phyloP scores from a whole-genome alignment of 2,329 filamentous ascomycete species.

The Talaromyces pinophilus region DNA sequence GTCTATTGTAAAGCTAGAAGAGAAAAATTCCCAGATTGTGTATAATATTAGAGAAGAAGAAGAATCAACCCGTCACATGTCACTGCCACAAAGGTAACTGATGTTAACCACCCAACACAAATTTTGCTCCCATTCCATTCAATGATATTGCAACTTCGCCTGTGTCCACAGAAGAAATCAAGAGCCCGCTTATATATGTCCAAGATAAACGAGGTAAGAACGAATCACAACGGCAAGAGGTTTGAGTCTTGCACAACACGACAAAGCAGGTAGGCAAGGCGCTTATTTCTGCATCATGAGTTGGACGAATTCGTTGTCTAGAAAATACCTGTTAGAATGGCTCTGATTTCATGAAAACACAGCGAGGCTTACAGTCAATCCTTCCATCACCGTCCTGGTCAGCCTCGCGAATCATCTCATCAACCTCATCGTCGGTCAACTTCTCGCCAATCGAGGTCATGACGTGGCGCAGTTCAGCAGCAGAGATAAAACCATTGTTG shows the following conservation, averaged over 20 bases:
- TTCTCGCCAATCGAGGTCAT: constrained; percentile 93
- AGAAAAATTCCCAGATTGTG: constrained; percentile 6
- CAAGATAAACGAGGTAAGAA: constrained; percentile 25
- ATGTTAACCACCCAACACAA: not conserved
- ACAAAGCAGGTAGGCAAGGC: constrained; percentile 24
- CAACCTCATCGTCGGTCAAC: constrained; percentile 85
- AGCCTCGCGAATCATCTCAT: constrained; percentile 90
- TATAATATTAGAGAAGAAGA: constrained; percentile 1
- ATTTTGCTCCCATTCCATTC: constrained; percentile 11
- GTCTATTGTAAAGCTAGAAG: constrained; percentile 14
- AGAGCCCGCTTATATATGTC: constrained; percentile 21
- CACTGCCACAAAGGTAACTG: not conserved
- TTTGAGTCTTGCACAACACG: constrained; percentile 25
- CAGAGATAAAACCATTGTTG: constrained; percentile 90
- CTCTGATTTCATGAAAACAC: not conserved
- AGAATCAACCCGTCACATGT: constrained; percentile 5
- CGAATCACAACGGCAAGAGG: constrained; percentile 26
- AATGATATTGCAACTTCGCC: constrained; percentile 6
- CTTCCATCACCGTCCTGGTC: constrained; percentile 87
- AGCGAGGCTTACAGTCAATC: constrained; percentile 71
- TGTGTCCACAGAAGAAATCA: constrained; percentile 8
- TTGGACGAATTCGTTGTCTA: constrained; percentile 91
- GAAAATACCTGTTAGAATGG: not conserved
- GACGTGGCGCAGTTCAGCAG: constrained; percentile 82
- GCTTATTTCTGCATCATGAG: constrained; percentile 93